A percentile compares a stretch with the other conserved stretches of the same genome.
These are phyloP conservation scores for Globisporangium uncinulatum DNA, from an alignment of 352 stramenopile species.

Conservation along the genomic window DNA sequence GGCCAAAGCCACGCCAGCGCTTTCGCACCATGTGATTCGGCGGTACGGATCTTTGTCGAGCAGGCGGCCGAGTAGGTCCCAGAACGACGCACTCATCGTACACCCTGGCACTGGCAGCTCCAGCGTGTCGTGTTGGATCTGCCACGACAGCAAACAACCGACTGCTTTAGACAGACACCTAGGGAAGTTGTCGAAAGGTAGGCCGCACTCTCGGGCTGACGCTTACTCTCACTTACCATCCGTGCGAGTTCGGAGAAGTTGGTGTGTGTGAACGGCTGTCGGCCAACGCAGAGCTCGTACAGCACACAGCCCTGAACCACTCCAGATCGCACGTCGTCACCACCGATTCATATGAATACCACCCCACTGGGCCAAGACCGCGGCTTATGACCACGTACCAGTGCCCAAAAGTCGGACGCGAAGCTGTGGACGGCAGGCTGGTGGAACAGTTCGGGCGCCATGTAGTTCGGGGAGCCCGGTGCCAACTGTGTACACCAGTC, in stretches of 20 bases:
- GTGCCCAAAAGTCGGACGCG: conserved; percentile 85
- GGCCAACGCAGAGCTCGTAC: conserved; percentile 65
- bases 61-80: conserved; percentile 44
- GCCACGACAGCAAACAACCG: background rate
- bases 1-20: too few species aligned
- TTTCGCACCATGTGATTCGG: conserved; percentile 63
- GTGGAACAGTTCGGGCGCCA: conserved; percentile 90
- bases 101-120: conserved; percentile 37
- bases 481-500: conserved; percentile 24
- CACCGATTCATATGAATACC: background rate
- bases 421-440: conserved; percentile 82
- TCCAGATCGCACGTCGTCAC: background rate
- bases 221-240: conserved; percentile 30
- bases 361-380: background rate
- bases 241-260: conserved; percentile 65
- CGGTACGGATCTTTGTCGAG: conserved; percentile 68
- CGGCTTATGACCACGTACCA: conserved; percentile 26
- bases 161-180: too few species aligned
- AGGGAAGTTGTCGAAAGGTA: too few species aligned
- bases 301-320: conserved; percentile 64
- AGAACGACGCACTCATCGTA: conserved; percentile 52
- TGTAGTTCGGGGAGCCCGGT: conserved; percentile 86
- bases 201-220: too few species aligned
- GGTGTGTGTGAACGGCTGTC: conserved; percentile 63
- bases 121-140: conserved; percentile 69